These are phyloP conservation scores for Sporothrix inflata DNA, from an alignment of 2,329 filamentous ascomycete genomes.

Conservation along the genomic window DNA sequence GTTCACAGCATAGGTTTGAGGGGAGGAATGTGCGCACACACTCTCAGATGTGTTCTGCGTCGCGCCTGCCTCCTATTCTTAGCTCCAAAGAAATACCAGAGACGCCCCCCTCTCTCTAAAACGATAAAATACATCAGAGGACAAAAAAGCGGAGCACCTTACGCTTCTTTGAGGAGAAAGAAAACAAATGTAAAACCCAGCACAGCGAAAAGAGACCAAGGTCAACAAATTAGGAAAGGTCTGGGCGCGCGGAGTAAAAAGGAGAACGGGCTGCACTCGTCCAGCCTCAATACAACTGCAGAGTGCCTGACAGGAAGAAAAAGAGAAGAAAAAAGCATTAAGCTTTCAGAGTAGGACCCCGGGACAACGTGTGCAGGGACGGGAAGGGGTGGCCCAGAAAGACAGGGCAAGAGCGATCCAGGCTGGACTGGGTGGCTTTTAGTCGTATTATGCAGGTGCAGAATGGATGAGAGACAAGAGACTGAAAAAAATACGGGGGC, in stretches of 20 bases:
- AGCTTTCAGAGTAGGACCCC: slow-evolving; percentile 10
- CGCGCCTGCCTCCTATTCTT: slow-evolving; percentile 27
- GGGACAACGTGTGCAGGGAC: neutral
- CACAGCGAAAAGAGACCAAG: neutral
- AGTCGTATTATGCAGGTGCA: slow-evolving; percentile 45
- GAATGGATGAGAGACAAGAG: slow-evolving; percentile 54
- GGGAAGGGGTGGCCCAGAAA: slow-evolving; percentile 12
- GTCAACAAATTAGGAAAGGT: neutral
- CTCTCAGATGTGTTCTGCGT: neutral
- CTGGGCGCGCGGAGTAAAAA: slow-evolving; percentile 5
- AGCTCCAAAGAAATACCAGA: slow-evolving; percentile 21
- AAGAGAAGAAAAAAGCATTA: slow-evolving; percentile 17
- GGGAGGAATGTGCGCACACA: slow-evolving; percentile 25
- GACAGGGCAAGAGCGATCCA: slow-evolving; percentile 9
- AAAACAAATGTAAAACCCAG: slow-evolving; percentile 25
- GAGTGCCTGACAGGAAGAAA: neutral
- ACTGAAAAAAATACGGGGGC: slow-evolving; percentile 41
- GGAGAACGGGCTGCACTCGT: neutral
- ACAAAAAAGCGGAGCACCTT: slow-evolving; percentile 20
- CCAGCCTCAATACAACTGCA: neutral
- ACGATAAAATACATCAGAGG: slow-evolving; percentile 15
- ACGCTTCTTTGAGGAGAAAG: slow-evolving; percentile 21
- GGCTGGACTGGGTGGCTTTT: slow-evolving; percentile 49
- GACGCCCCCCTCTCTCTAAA: slow-evolving; percentile 17
- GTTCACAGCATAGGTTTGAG: neutral